These are phyloP conservation scores for Stygiomarasmius scandens DNA, from an alignment of 1,284 basidiomycete species.

Conservation along the genomic window DNA sequence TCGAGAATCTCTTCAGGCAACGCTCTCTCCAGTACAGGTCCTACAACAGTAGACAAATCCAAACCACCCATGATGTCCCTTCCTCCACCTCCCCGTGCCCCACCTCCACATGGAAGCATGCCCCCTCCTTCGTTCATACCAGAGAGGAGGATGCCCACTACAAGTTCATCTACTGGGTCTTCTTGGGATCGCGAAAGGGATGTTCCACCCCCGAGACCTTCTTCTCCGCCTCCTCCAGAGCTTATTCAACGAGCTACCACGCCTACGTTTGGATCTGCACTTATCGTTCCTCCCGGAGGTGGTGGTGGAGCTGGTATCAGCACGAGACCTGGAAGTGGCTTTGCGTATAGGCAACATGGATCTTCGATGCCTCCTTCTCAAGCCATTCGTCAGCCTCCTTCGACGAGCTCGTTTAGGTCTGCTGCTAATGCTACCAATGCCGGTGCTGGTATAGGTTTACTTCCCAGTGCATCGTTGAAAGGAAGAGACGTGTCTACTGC, in stretches of 20 bases:
- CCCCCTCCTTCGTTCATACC: conserved; percentile 77
- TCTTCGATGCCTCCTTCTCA: conserved; percentile 69
- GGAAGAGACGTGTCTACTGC: conserved; percentile 63
- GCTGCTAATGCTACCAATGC: conserved; percentile 60
- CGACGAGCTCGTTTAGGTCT: conserved; percentile 80
- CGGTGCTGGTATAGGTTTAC: conserved; percentile 39
- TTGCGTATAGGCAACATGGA: conserved; percentile 55
- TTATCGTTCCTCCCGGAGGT: conserved; percentile 55
- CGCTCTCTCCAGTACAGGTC: no score
- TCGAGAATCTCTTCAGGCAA: conserved; percentile 56
- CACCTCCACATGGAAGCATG: conserved; percentile 76
- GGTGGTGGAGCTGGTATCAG: no score
- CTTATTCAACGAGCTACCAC: conserved; percentile 87
- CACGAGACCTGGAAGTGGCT: conserved; percentile 43
- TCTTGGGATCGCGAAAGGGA: conserved; percentile 38
- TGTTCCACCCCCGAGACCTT: conserved; percentile 77
- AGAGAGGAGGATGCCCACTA: conserved; percentile 59
- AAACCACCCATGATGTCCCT: conserved; percentile 84
- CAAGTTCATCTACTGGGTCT: conserved; percentile 47
- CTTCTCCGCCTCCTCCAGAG: conserved; percentile 87
- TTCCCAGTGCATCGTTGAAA: conserved; percentile 46
- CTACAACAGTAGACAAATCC: conserved; percentile 74
- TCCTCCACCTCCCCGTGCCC: conserved; percentile 81
- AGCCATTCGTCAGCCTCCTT: conserved; percentile 70
- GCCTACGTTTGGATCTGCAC: conserved; percentile 68